Conservation (phyloP, 139 green algal species). For the Coelastrella sp. region DNA sequence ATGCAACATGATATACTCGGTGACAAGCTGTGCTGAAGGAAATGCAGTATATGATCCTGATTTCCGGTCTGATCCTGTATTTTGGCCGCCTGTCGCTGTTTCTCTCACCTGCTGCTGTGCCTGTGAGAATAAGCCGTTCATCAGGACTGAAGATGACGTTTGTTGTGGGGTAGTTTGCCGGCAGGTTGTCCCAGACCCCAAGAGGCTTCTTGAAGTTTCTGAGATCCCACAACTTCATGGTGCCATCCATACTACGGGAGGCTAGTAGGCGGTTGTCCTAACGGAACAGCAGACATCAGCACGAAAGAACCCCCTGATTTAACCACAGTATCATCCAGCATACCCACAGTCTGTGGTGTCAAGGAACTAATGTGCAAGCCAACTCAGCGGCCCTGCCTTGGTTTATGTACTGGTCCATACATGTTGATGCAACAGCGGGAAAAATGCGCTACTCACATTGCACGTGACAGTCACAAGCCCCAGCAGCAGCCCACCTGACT, state of each 20-base stretch:
- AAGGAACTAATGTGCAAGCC: too few species aligned
- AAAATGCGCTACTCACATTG: too few species aligned
- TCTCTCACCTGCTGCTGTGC: conserved; percentile 55
- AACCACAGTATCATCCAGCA: too few species aligned
- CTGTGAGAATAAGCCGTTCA: conserved; percentile 84
- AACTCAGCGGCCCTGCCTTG: too few species aligned
- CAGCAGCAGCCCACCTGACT: conserved; percentile 44
- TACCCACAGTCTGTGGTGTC: too few species aligned
- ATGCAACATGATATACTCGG: too few species aligned
- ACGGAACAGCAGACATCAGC: neutral
- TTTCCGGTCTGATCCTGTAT: neutral
- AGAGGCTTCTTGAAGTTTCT: conserved; percentile 83
- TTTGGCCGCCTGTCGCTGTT: too few species aligned
- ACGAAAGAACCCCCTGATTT: too few species aligned
- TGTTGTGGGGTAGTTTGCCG: conserved; percentile 67
- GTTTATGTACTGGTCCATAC: too few species aligned
- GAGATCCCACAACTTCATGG: conserved; percentile 90
- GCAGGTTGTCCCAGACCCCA: conserved; percentile 69
- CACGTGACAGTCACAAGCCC: too few species aligned
- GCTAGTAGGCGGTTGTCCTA: conserved; percentile 77
- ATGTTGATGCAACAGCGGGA: too few species aligned
- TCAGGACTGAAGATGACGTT: conserved; percentile 86
- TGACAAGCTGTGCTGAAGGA: neutral
- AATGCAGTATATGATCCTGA: neutral
- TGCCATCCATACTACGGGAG: conserved; percentile 84